Percentiles rank a stretch among this genome's conserved stretches.
phyloP scores from a whole-genome alignment of 2,329 filamentous ascomycete species.

The Exophiala sp. region DNA sequence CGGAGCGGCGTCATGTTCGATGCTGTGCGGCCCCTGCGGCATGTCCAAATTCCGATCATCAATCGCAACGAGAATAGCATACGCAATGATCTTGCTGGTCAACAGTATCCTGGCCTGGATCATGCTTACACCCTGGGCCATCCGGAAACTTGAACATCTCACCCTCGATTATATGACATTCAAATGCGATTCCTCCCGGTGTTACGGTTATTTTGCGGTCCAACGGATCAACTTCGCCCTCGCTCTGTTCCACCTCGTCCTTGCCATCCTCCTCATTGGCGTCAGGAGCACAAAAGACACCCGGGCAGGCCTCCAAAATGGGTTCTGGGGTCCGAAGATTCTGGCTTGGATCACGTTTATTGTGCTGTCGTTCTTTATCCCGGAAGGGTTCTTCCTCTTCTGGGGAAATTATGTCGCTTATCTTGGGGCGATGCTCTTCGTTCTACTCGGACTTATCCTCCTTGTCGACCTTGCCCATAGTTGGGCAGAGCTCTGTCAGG shows the following conservation, averaged over 20 bases:
- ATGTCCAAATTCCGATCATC: constrained; percentile 98
- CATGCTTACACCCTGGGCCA: constrained; percentile 97
- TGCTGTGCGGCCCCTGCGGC: constrained; percentile 89
- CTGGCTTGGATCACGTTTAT: constrained; percentile 81
- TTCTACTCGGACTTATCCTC: constrained; percentile 84
- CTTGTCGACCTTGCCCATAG: constrained; percentile 92
- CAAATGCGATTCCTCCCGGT: constrained; percentile 73
- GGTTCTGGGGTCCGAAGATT: constrained; percentile 98
- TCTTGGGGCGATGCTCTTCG: constrained; percentile 81
- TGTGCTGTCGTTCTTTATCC: constrained; percentile 90
- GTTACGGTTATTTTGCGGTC: constrained; percentile 91
- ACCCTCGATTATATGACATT: constrained; percentile 96
- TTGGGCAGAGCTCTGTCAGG: constrained; percentile 94
- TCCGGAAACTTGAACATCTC: constrained; percentile 87
- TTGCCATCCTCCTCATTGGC: constrained; percentile 77
- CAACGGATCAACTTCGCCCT: constrained; percentile 98
- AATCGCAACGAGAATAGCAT: constrained; percentile 94
- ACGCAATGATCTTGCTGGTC: constrained; percentile 86
- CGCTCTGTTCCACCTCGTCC: constrained; percentile 82
- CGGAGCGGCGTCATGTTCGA: constrained; percentile 91
- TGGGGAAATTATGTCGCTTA: constrained; percentile 95
- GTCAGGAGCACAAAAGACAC: constrained; percentile 82
- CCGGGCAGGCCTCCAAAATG: constrained; percentile 85
- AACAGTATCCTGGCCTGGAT: constrained; percentile 98
- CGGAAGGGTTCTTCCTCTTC: constrained; percentile 86